phyloP scores from a whole-genome alignment of 2,329 filamentous ascomycete species.

The Beauveria pseudobassiana region DNA sequence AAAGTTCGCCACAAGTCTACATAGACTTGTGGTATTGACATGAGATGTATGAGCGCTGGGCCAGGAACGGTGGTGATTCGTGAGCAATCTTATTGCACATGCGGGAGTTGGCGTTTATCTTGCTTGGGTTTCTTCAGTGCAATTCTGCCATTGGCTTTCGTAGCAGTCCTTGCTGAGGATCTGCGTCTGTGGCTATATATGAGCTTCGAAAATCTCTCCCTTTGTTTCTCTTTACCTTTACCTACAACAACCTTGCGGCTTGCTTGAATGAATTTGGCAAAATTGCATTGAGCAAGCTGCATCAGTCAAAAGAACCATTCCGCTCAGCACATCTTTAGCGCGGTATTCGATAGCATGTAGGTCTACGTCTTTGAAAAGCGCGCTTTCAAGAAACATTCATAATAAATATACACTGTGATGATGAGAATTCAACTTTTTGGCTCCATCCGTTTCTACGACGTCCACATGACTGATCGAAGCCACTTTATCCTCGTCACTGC shows the following conservation, averaged over 20 bases:
- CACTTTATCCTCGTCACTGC: conserved; percentile 53
- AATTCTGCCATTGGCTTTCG: not conserved
- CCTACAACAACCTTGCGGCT: not conserved
- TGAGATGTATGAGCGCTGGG: not conserved
- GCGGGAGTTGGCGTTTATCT: conserved; percentile 6
- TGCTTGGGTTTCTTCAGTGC: not conserved
- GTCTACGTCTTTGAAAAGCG: conserved; percentile 5
- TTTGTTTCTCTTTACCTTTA: not conserved
- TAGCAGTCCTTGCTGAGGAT: not conserved
- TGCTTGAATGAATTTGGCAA: not conserved
- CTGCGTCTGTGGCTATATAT: not conserved
- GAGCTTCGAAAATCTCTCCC: not conserved
- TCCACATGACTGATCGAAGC: conserved; percentile 45
- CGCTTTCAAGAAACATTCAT: not conserved
- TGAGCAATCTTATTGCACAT: not conserved
- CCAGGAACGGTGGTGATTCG: not conserved
- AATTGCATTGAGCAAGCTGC: not conserved
- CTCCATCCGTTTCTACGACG: not conserved
- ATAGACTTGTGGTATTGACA: not conserved
- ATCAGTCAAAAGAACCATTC: conserved; percentile 2
- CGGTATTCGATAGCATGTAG: conserved; percentile 8
- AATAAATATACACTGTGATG: not conserved
- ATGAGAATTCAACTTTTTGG: not conserved
- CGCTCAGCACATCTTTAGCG: conserved; percentile 7
- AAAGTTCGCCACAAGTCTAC: not conserved